These are phyloP conservation scores for Fusarium camptoceras DNA, from an alignment of 2,329 filamentous ascomycete genomes.

Conservation along the genomic window DNA sequence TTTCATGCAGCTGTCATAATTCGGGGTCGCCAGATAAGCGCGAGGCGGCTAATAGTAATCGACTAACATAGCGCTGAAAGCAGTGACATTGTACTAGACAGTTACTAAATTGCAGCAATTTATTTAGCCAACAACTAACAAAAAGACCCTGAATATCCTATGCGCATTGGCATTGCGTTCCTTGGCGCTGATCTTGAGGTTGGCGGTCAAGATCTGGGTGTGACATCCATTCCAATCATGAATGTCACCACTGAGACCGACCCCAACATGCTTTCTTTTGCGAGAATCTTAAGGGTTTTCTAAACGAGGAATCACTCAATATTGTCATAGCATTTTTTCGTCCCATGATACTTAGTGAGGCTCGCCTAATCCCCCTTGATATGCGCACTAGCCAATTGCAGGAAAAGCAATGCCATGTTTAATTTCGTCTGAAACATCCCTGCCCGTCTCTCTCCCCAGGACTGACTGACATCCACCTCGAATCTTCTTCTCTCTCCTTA, in stretches of 20 bases:
- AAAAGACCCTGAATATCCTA: not conserved
- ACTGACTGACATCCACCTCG: not conserved
- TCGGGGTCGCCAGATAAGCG: not conserved
- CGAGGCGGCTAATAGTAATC: not conserved
- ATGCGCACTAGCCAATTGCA: conserved; percentile 18
- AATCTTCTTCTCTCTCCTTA: conserved; percentile 13
- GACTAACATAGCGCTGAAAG: not conserved
- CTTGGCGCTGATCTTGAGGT: not conserved
- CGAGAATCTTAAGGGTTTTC: not conserved
- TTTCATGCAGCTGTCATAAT: not conserved
- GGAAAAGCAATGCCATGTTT: not conserved
- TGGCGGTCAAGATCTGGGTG: not conserved
- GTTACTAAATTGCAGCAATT: not conserved
- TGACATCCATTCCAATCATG: not conserved
- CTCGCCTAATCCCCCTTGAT: conserved; percentile 23
- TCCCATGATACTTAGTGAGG: conserved; percentile 12
- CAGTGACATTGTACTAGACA: not conserved
- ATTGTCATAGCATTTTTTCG: not conserved
- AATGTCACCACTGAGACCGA: not conserved
- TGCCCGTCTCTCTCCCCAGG: not conserved
- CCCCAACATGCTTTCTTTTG: not conserved
- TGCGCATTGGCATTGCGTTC: not conserved
- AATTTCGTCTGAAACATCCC: conserved; percentile 32
- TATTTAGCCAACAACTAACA: not conserved
- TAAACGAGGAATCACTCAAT: not conserved